A percentile compares a stretch with the other conserved stretches of the same genome.
Evolutionary conservation across 2,329 filamentous ascomycete genomes (phyloP).

Genomic region (Xylariaceae sp.): DNA sequence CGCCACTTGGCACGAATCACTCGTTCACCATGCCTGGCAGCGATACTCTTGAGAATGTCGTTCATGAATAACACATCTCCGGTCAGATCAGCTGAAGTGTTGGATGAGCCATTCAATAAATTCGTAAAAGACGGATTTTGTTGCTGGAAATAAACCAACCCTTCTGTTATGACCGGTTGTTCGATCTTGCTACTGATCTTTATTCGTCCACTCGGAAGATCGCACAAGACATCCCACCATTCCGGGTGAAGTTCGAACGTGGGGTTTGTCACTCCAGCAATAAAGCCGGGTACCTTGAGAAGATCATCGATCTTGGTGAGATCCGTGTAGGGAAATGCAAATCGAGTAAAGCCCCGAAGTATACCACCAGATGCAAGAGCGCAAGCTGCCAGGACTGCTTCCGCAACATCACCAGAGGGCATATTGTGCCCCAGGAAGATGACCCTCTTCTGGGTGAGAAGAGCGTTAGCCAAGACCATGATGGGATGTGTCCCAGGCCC

Average conservation of each 20-base stretch:
- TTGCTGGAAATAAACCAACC: constrained; percentile 81
- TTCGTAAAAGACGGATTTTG: constrained; percentile 59
- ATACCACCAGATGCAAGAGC: constrained; percentile 88
- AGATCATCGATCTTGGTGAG: constrained; percentile 96
- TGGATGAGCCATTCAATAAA: constrained; percentile 38
- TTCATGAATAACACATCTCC: constrained; percentile 89
- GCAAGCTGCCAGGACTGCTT: constrained; percentile 96
- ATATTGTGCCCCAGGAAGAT: constrained; percentile 95
- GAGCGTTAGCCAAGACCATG: constrained; percentile 88
- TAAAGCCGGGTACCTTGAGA: constrained; percentile 92
- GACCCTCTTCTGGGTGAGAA: constrained; percentile 92
- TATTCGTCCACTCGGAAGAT: constrained; percentile 85
- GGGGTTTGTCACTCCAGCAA: constrained; percentile 95
- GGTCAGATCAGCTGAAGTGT: constrained; percentile 59
- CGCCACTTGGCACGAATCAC: constrained; percentile 90
- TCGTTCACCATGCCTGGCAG: constrained; percentile 80
- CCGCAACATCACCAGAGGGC: constrained; percentile 91
- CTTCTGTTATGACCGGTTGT: constrained; percentile 74
- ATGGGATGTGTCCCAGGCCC: constrained; percentile 89
- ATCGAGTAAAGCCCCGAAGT: constrained; percentile 88
- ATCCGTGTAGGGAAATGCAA: constrained; percentile 97
- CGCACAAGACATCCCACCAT: constrained; percentile 98
- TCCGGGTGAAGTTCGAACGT: constrained; percentile 92
- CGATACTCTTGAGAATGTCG: constrained; percentile 77
- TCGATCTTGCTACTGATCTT: constrained; percentile 92